Percentiles rank a stretch among this genome's conserved stretches.
Conservation (phyloP, 2,329 filamentous ascomycete species). For the Lasiodiplodia hormozganensis region DNA sequence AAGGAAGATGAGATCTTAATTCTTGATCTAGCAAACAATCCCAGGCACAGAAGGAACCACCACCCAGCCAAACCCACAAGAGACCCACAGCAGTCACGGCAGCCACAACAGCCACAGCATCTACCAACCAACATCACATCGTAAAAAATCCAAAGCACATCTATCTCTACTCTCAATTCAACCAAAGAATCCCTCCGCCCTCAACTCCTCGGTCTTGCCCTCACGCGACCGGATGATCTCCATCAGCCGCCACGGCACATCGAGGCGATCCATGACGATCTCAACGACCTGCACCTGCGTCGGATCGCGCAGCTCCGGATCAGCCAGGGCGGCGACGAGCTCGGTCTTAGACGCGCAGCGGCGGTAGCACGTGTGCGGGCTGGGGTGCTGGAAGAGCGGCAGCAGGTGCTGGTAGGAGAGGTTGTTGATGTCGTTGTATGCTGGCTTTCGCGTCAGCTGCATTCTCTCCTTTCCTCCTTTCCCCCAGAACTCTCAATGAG, state of each 20-base stretch:
- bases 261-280: constrained; percentile 50
- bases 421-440: constrained; percentile 50
- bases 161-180: background rate
- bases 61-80: no score
- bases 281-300: constrained; percentile 49
- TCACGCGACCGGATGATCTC: constrained; percentile 46
- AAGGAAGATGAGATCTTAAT: no score
- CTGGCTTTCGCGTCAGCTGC: constrained; percentile 26
- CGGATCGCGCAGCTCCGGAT: constrained; percentile 40
- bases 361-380: constrained; percentile 44
- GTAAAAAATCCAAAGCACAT: no score
- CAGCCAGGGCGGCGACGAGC: constrained; percentile 44
- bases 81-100: no score
- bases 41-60: no score
- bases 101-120: no score
- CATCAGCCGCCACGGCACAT: constrained; percentile 47
- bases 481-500: background rate
- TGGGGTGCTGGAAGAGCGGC: constrained; percentile 48
- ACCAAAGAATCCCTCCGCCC: constrained; percentile 45
- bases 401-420: constrained; percentile 50
- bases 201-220: constrained; percentile 45
- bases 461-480: background rate
- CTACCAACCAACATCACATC: no score
- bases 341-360: constrained; percentile 47
- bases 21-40: no score